phyloP scores from a whole-genome alignment of 257 asterid species.

The Fraxinus anomala region DNA sequence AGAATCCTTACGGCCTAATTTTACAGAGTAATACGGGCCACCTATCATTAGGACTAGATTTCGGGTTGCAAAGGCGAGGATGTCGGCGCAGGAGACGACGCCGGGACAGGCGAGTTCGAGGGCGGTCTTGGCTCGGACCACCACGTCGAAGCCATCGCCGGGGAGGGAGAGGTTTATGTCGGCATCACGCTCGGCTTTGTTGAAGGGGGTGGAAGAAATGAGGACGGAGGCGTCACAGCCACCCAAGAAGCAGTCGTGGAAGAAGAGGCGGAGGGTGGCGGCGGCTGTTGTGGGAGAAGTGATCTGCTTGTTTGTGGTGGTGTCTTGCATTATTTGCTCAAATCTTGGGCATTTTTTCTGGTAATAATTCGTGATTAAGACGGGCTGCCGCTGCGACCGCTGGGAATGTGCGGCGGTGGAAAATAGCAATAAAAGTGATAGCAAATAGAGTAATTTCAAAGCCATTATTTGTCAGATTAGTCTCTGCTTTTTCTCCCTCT shows the following conservation, averaged over 20 bases:
- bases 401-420: conserved; percentile 26
- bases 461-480: too few species aligned
- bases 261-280: conserved; percentile 89
- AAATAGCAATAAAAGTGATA: conserved; percentile 28
- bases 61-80: conserved; percentile 78
- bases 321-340: conserved; percentile 68
- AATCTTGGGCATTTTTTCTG: conserved; percentile 62
- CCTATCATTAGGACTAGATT: conserved; percentile 82
- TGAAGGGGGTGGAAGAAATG: conserved; percentile 76
- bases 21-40: conserved; percentile 74
- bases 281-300: conserved; percentile 95
- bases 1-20: conserved; percentile 70
- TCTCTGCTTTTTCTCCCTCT: conserved; percentile 11
- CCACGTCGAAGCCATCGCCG: conserved; percentile 93
- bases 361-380: conserved; percentile 53
- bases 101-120: conserved; percentile 87
- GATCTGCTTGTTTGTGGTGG: conserved; percentile 85
- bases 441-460: conserved; percentile 32
- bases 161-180: conserved; percentile 92
- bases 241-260: conserved; percentile 81
- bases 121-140: conserved; percentile 82
- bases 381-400: conserved; percentile 27
- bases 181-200: conserved; percentile 86
- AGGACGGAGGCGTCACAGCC: conserved; percentile 96
- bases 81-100: conserved; percentile 87